Evolutionary conservation across 768 basidiomycete species (phyloP), one percentile per base, ranked within the genome.

Genomic region (Lentinula aciculospora): DNA sequence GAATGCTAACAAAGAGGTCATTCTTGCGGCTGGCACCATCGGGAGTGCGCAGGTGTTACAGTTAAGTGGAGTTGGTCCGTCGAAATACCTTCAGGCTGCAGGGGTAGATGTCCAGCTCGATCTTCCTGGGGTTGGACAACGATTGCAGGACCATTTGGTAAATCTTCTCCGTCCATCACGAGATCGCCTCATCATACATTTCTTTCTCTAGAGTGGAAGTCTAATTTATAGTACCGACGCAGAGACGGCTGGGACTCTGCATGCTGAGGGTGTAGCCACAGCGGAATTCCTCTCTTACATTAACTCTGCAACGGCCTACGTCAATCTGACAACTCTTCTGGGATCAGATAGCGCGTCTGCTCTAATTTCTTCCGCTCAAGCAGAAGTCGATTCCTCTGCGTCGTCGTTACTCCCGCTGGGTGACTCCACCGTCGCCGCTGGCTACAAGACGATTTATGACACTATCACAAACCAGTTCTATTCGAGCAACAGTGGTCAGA

Each of bases 371-470:
- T 42, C 39, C 3, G 54, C 54, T 27, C 63, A 71, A 56, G 66
- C 66, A 29, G 65, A 69, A 31, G 66, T 77, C 46, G 58, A 66
- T 51, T 64, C 59, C 42, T 68, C 71, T 29, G 67, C 67, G 23
- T 58, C 68, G 3, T 69, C 72, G 4, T 73, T 80, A n/a, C 76
- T 80, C 1, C 76, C 77, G 0, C 76, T 75, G 58, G 66, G 68
- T 1, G 74, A 79, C 56, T 49, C 71, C 3, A 70, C 74, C 25
- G 81, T 86, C 54, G 62, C 77, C 23, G 74, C 70, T 45, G 84
- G 84, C 3, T 83, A 83, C 72, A 75, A 79, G 63, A 74, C 82
- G 8, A 81, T 84, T 32, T 84, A 83, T 64, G 69, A 74, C 45
- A 66, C 74, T 3, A 77, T 71, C 3, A 69, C 73, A 0, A 68